Conservation (phyloP, 2,329 filamentous ascomycete species). For the Trichoderma sp. region DNA sequence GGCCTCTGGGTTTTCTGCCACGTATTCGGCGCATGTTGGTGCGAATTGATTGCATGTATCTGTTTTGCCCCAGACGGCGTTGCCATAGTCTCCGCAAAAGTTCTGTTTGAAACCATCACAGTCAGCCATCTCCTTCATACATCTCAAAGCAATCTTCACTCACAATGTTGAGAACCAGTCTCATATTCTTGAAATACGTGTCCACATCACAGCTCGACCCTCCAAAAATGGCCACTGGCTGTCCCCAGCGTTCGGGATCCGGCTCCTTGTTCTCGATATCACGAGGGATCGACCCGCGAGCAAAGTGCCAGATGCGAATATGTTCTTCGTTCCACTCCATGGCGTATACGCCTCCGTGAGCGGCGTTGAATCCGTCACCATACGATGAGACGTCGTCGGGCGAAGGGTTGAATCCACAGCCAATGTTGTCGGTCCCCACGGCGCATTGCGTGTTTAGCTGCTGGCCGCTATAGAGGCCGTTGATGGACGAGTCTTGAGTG, state of each 20-base stretch:
- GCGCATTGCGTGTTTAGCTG: constrained; percentile 41
- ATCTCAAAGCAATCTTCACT: constrained; percentile 26
- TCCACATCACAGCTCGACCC: constrained; percentile 64
- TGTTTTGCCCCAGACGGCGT: constrained; percentile 44
- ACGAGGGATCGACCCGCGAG: constrained; percentile 62
- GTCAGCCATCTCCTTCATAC: neutral
- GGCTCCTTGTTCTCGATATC: constrained; percentile 64
- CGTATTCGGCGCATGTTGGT: constrained; percentile 49
- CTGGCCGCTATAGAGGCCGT: constrained; percentile 33
- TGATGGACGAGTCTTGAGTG: constrained; percentile 30
- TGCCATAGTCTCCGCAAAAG: constrained; percentile 78
- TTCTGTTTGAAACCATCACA: constrained; percentile 42
- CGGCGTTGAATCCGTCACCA: constrained; percentile 67
- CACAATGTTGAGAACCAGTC: constrained; percentile 70
- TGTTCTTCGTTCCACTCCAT: constrained; percentile 68
- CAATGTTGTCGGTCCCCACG: constrained; percentile 42
- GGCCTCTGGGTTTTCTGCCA: constrained; percentile 47
- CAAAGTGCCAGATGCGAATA: constrained; percentile 78
- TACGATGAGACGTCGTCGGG: constrained; percentile 50
- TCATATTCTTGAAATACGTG: constrained; percentile 65
- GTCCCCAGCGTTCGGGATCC: constrained; percentile 66
- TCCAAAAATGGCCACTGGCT: constrained; percentile 70
- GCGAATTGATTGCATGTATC: constrained; percentile 45
- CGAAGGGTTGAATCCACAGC: constrained; percentile 48
- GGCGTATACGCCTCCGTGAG: constrained; percentile 68